Conservation (phyloP, 495 filamentous ascomycete genomes). For the Daldinia decipiens region DNA sequence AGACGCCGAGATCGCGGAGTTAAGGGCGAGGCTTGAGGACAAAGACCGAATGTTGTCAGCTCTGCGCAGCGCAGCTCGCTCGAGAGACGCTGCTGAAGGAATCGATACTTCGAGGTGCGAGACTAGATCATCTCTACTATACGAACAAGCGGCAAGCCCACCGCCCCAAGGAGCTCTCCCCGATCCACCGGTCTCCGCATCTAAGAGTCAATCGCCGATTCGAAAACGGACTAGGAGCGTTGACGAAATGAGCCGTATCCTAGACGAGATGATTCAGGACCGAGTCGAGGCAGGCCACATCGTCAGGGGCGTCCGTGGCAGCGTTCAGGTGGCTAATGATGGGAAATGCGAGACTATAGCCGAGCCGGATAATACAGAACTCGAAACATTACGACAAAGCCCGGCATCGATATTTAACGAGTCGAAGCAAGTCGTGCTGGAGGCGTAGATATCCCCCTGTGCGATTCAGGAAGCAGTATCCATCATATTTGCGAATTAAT, state of each 20-base stretch:
- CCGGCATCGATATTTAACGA: slow-evolving; percentile 41
- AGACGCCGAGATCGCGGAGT: slow-evolving; percentile 91
- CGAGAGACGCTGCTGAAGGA: slow-evolving; percentile 81
- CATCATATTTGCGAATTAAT: slow-evolving; percentile 45
- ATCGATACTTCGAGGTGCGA: slow-evolving; percentile 57
- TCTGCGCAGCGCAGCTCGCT: slow-evolving; percentile 84
- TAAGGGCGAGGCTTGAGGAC: slow-evolving; percentile 90
- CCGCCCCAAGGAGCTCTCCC: slow-evolving; percentile 52
- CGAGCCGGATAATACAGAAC: slow-evolving; percentile 34
- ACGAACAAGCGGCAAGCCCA: slow-evolving; percentile 47
- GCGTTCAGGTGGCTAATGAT: slow-evolving; percentile 59
- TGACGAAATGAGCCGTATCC: slow-evolving; percentile 87
- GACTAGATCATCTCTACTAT: slow-evolving; percentile 58
- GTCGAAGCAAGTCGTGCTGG: slow-evolving; percentile 46
- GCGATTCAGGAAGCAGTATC: slow-evolving; percentile 37
- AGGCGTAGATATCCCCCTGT: slow-evolving; percentile 49
- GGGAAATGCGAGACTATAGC: slow-evolving; percentile 41
- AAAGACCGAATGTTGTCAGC: slow-evolving; percentile 94
- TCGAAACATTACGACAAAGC: slow-evolving; percentile 52
- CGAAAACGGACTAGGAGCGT: slow-evolving; percentile 73
- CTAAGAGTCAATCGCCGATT: slow-evolving; percentile 51
- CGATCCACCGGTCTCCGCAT: slow-evolving; percentile 47
- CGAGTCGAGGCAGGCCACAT: slow-evolving; percentile 76
- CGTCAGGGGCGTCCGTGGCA: slow-evolving; percentile 67
- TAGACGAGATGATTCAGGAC: slow-evolving; percentile 95